Evolutionary conservation across 1,284 basidiomycete genomes (phyloP), one percentile per base, ranked within the genome.

Genomic region (Meira nashicola): DNA sequence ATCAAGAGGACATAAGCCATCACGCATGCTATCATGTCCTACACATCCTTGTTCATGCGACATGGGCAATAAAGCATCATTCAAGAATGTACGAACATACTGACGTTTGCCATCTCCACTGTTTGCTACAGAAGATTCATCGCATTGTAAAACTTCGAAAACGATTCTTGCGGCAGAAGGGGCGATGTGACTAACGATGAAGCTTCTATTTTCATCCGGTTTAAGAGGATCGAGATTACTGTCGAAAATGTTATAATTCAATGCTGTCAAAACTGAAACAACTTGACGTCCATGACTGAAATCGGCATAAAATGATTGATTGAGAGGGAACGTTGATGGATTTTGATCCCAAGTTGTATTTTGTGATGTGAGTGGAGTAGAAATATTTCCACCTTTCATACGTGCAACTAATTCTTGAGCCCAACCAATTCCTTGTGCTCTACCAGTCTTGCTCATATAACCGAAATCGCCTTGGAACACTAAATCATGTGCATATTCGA

Each of bases 361-460:
- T 61, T 75, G 65, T 21, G 63, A 62, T n/a, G 74, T 70, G 51
- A 67, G 56, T 14, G 65, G 63, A n/a, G 59, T 53, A 6, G 51
- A 44, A 41, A 67, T 67, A 4, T 64, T 59, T 1, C 50, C 40
- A 39, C 69, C 68, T 57, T 58, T 68, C 25, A 76, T 50, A 11
- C 74, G 67, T 19, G 64, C 66, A 23, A 77, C 52, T 51, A 77
- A 68, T 60, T 80, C 79, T 28, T 66, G 60, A 0, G 92, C 79
- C 74, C 87, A 95, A 21, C 91, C 92, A 40, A 89, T 83, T 40
- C 92, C 92, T 72, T 89, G 87, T 1, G 87, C 86, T 9, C 86
- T 86, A 1, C 84, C 84, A 17, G 88, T 84, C 0, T 92, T 90
- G 1, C 86, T 87, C 17, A 90, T 89, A 71, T 87, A 88, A 0